Evolutionary conservation across 176 grass and related monocot species (phyloP).

Genomic region (Rhipidocladum racemiflorum): DNA sequence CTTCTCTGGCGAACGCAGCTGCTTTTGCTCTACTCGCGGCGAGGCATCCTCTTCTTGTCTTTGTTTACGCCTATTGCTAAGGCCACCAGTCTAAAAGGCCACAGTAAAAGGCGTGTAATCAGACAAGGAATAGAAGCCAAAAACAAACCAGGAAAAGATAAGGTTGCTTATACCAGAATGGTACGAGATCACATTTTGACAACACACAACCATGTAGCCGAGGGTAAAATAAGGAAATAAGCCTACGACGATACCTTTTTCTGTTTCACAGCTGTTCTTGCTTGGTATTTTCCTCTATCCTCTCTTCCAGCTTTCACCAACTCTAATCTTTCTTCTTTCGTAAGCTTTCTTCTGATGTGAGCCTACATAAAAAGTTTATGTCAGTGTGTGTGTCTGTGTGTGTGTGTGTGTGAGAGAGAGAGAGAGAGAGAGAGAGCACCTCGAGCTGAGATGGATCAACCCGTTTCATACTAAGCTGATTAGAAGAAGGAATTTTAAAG

Average conservation of each 20-base stretch:
- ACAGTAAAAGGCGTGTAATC: not conserved
- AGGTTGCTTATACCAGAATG: not conserved
- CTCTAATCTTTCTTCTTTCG: constrained; percentile 63
- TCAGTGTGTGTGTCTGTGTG: no score
- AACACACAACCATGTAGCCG: not conserved
- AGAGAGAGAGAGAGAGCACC: constrained; percentile 29
- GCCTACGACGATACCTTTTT: constrained; percentile 49
- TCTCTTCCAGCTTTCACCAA: constrained; percentile 68
- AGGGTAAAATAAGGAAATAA: not conserved
- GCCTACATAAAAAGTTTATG: constrained; percentile 34
- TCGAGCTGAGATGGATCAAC: constrained; percentile 69
- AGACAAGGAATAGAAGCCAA: not conserved
- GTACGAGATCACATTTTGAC: not conserved
- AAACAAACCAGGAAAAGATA: not conserved
- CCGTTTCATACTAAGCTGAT: constrained; percentile 59
- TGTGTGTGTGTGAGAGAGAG: no score
- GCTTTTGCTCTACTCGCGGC: constrained; percentile 67
- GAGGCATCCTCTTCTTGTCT: constrained; percentile 80
- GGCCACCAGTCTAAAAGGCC: constrained; percentile 58
- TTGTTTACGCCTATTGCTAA: constrained; percentile 84
- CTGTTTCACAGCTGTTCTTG: constrained; percentile 55
- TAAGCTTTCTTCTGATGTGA: constrained; percentile 63
- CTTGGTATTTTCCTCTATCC: constrained; percentile 57
- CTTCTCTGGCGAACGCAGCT: constrained; percentile 63
- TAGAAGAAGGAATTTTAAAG: constrained; percentile 60